A percentile compares a stretch with the other conserved stretches of the same genome.
Conservation (phyloP, 306 rosid species). For the Quillaja saponaria region DNA sequence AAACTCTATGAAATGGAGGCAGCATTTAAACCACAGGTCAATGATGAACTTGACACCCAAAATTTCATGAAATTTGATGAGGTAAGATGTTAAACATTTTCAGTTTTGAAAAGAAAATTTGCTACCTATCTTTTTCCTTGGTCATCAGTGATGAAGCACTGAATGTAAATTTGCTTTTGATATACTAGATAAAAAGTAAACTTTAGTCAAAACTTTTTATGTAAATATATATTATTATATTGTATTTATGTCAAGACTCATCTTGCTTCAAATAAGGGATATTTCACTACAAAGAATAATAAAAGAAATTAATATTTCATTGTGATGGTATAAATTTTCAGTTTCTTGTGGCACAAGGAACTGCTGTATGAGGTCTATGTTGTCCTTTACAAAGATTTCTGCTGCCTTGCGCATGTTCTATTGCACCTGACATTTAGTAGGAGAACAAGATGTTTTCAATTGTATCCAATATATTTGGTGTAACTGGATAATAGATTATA, state of each 20-base stretch:
- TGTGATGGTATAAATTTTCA: no score
- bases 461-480: no score
- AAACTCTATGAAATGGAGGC: conserved; percentile 93
- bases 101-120: no score
- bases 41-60: conserved; percentile 96
- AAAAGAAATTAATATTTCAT: background rate
- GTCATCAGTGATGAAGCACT: background rate
- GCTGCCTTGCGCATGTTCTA: background rate
- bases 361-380: background rate
- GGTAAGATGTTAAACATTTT: no score
- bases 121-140: no score
- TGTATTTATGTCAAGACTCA: background rate
- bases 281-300: background rate
- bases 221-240: no score
- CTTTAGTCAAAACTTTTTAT: no score
- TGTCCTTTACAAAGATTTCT: background rate
- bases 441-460: no score
- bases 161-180: background rate
- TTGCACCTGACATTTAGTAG: background rate
- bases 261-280: background rate
- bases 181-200: conserved; percentile 3
- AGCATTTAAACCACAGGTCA: conserved; percentile 94
- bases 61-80: conserved; percentile 99
- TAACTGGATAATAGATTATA: no score
- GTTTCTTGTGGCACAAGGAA: background rate